Evolutionary conservation across 169 alveolate genomes (phyloP).

Genomic region (Plasmodium blacklocki): DNA sequence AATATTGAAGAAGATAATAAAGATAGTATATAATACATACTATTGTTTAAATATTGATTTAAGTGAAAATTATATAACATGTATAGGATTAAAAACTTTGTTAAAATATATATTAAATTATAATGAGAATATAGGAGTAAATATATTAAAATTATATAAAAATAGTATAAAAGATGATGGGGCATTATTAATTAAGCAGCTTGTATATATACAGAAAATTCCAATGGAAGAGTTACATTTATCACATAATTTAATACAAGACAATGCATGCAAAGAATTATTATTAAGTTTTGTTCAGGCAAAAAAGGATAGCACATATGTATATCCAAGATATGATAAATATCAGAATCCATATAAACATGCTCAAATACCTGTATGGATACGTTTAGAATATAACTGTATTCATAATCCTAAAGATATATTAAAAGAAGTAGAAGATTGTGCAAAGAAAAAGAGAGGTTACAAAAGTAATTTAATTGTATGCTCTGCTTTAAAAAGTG

Average conservation of each 20-base stretch:
- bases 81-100: constrained; percentile 52
- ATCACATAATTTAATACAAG: constrained; percentile 70
- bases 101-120: constrained; percentile 52
- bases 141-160: constrained; percentile 54
- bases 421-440: constrained; percentile 66
- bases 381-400: constrained; percentile 72
- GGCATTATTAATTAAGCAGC: constrained; percentile 46
- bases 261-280: constrained; percentile 65
- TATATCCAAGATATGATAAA: constrained; percentile 73
- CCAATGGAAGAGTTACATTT: constrained; percentile 75
- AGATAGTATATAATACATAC: constrained; percentile 23
- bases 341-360: constrained; percentile 48
- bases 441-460: constrained; percentile 68
- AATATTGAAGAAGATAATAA: constrained; percentile 46
- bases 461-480: constrained; percentile 49
- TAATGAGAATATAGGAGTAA: constrained; percentile 45
- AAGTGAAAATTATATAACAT: constrained; percentile 68
- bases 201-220: constrained; percentile 45
- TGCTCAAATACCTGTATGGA: constrained; percentile 74
- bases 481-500: constrained; percentile 72
- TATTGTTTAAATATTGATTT: constrained; percentile 64
- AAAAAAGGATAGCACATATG: constrained; percentile 52
- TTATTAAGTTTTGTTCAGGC: constrained; percentile 70
- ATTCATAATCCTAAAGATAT: constrained; percentile 71
- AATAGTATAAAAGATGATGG: constrained; percentile 76